Percentiles rank a stretch among this genome's conserved stretches.
Evolutionary conservation across 2,329 filamentous ascomycete genomes (phyloP).

Genomic region (Sclerotinia nivalis): DNA sequence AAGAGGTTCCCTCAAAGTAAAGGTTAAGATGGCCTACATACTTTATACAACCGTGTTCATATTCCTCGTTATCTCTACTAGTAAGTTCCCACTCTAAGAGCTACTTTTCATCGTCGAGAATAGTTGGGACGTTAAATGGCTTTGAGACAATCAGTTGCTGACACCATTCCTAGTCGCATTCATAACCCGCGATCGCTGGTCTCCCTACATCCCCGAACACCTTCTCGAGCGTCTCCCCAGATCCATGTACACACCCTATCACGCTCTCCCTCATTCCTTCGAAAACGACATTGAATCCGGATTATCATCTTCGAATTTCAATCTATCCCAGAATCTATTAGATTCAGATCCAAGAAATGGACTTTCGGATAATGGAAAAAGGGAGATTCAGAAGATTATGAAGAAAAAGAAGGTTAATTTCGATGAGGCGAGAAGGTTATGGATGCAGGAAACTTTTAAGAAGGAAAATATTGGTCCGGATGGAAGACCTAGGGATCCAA

Average conservation of each 20-base stretch:
- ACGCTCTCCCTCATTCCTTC: conserved; percentile 75
- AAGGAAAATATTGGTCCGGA: conserved; percentile 88
- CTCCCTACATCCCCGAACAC: conserved; percentile 54
- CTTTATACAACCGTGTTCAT: conserved; percentile 76
- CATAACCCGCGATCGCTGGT: conserved; percentile 77
- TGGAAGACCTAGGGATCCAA: conserved; percentile 84
- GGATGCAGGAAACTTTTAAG: conserved; percentile 82
- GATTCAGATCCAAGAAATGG: conserved; percentile 77
- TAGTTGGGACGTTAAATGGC: background rate
- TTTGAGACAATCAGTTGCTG: conserved; percentile 24
- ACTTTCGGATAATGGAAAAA: conserved; percentile 77
- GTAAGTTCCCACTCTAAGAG: conserved; percentile 47
- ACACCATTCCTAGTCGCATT: conserved; percentile 60
- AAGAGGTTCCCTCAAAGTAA: background rate
- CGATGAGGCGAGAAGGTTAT: conserved; percentile 85
- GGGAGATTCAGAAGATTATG: conserved; percentile 87
- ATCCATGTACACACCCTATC: conserved; percentile 67
- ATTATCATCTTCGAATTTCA: conserved; percentile 79
- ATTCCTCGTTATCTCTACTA: conserved; percentile 69
- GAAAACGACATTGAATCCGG: conserved; percentile 84
- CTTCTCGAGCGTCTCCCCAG: conserved; percentile 49
- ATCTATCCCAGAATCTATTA: conserved; percentile 77
- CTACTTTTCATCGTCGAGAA: conserved; percentile 7
- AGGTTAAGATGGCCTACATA: conserved; percentile 67
- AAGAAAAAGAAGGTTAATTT: conserved; percentile 79